These are phyloP conservation scores for Fusarium tricinctum DNA, from an alignment of 2,329 filamentous ascomycete species.

Conservation along the genomic window DNA sequence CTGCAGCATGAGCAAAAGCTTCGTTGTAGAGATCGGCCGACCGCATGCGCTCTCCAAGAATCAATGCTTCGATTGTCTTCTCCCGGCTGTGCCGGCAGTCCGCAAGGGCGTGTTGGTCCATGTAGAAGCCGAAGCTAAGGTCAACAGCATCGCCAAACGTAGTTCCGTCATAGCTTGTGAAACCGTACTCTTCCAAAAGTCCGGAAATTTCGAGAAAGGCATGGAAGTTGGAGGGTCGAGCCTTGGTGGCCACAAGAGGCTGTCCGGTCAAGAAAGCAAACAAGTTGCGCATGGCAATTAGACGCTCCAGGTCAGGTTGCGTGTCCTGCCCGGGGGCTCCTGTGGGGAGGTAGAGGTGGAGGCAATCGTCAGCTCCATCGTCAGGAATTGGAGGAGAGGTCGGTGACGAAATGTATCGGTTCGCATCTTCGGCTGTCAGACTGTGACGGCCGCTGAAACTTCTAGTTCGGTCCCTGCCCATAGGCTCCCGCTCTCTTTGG, in stretches of 20 bases:
- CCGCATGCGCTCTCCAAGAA: constrained; percentile 90
- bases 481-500: constrained; percentile 58
- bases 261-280: constrained; percentile 76
- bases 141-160: constrained; percentile 72
- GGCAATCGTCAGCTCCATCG: constrained; percentile 57
- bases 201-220: constrained; percentile 68
- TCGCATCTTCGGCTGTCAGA: constrained; percentile 65
- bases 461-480: constrained; percentile 54
- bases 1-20: constrained; percentile 90
- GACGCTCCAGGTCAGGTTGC: constrained; percentile 63
- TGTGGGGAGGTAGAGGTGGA: constrained; percentile 68
- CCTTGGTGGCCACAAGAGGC: constrained; percentile 71
- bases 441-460: constrained; percentile 65
- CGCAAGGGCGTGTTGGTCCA: constrained; percentile 80
- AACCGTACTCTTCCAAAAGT: constrained; percentile 70
- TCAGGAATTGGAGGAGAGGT: constrained; percentile 54
- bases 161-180: constrained; percentile 67
- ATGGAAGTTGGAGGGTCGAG: constrained; percentile 65
- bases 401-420: constrained; percentile 56
- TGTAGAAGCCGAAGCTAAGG: constrained; percentile 79
- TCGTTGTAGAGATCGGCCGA: constrained; percentile 88
- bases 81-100: constrained; percentile 87
- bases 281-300: constrained; percentile 73
- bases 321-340: constrained; percentile 53
- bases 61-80: constrained; percentile 88